Evolutionary conservation across 139 green algal species (phyloP).

Genomic region (Picochlorum sp.): DNA sequence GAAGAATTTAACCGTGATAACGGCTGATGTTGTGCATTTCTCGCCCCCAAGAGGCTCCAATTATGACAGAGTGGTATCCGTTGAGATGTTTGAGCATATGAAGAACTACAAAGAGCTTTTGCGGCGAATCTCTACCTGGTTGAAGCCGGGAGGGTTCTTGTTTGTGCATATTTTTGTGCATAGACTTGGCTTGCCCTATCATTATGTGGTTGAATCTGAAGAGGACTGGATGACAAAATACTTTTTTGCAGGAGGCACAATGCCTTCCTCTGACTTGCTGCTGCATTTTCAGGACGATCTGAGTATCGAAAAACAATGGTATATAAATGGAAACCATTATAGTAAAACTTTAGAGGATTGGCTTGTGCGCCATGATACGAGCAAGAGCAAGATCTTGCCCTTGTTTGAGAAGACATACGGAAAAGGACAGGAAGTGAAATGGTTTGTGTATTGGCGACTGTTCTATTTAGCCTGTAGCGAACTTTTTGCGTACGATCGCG

Average conservation of each 20-base stretch:
- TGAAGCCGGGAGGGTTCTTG: constrained; percentile 63
- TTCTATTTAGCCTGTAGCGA: constrained; percentile 88
- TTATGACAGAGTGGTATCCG: constrained; percentile 84
- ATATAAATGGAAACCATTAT: constrained; percentile 88
- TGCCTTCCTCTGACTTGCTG: constrained; percentile 81
- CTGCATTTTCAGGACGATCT: constrained; percentile 86
- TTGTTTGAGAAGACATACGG: constrained; percentile 62
- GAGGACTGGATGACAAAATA: constrained; percentile 92
- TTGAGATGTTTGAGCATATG: constrained; percentile 95
- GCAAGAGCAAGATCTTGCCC: constrained; percentile 22
- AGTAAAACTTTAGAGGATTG: constrained; percentile 74
- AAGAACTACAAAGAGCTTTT: constrained; percentile 71
- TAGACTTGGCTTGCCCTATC: constrained; percentile 63
- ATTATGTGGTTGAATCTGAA: constrained; percentile 75
- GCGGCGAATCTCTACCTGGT: constrained; percentile 56
- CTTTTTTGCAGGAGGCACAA: constrained; percentile 91
- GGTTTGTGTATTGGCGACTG: constrained; percentile 69
- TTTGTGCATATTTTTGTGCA: constrained; percentile 95
- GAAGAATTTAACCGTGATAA: constrained; percentile 79
- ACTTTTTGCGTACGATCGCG: constrained; percentile 75
- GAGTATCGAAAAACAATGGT: constrained; percentile 55
- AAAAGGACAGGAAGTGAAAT: constrained; percentile 37
- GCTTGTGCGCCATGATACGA: constrained; percentile 65
- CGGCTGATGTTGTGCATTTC: constrained; percentile 67
- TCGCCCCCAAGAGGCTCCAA: constrained; percentile 14